phyloP scores from a whole-genome alignment of 345 rosid species.

The Bruguiera parviflora region DNA sequence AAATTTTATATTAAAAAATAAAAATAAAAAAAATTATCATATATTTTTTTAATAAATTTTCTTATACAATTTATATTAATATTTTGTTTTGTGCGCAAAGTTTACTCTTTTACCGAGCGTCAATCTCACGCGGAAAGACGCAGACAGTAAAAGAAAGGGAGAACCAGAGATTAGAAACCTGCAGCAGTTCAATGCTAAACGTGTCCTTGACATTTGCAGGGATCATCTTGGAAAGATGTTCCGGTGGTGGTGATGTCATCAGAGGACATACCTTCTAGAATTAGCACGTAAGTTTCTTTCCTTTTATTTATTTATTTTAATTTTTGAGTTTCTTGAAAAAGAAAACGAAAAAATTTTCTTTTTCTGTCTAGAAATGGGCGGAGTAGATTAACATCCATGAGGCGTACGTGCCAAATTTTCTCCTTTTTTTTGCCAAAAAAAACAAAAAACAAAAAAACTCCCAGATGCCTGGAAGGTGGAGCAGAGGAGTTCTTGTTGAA shows the following conservation, averaged over 20 bases:
- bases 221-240: conserved; percentile 57
- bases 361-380: no score
- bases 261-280: conserved; percentile 73
- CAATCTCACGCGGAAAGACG: no score
- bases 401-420: no score
- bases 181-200: background rate
- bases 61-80: no score
- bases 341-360: background rate
- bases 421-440: background rate
- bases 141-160: no score
- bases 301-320: background rate
- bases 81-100: no score
- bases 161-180: no score
- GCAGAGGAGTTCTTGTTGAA: conserved; percentile 57
- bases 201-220: conserved; percentile 27
- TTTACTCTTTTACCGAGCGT: no score
- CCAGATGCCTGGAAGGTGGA: conserved; percentile 57
- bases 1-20: no score
- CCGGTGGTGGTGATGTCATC: conserved; percentile 93
- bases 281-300: conserved; percentile 32
- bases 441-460: background rate
- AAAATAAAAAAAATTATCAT: no score
- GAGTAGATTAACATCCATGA: no score
- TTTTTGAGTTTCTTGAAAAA: background rate
- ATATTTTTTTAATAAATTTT: no score